These are phyloP conservation scores for Pseudocercospora crystallina DNA, from an alignment of 2,329 filamentous ascomycete genomes.

Conservation along the genomic window DNA sequence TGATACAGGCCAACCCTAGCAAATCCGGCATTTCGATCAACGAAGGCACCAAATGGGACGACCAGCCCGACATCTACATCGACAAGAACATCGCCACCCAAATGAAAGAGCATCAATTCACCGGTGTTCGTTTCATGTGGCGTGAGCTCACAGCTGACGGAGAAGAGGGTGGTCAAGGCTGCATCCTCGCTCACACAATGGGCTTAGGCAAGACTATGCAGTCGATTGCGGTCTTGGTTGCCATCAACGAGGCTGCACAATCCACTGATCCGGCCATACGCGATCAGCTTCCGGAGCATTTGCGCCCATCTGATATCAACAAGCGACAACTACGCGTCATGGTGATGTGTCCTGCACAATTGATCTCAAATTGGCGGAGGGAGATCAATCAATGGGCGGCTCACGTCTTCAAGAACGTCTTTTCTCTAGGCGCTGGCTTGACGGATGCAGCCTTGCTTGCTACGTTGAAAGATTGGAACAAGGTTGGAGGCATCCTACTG, in stretches of 20 bases:
- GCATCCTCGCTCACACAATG: slow-evolving; percentile 85
- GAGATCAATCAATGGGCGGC: slow-evolving; percentile 70
- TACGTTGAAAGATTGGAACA: slow-evolving; percentile 60
- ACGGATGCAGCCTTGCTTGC: slow-evolving; percentile 30
- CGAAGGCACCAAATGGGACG: slow-evolving; percentile 54
- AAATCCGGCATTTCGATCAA: slow-evolving; percentile 60
- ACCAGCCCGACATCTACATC: slow-evolving; percentile 63
- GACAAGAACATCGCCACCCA: slow-evolving; percentile 60
- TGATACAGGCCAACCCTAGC: slow-evolving; percentile 23
- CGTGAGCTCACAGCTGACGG: slow-evolving; percentile 66
- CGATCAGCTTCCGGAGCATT: slow-evolving; percentile 65
- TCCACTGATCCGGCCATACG: slow-evolving; percentile 59
- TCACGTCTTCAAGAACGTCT: slow-evolving; percentile 55
- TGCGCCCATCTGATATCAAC: slow-evolving; percentile 42
- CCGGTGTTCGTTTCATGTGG: slow-evolving; percentile 86
- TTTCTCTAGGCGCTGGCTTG: slow-evolving; percentile 51
- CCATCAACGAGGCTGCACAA: slow-evolving; percentile 64
- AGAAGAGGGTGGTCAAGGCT: slow-evolving; percentile 63
- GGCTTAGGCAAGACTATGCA: slow-evolving; percentile 93
- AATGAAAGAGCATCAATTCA: slow-evolving; percentile 79
- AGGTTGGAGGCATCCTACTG: slow-evolving; percentile 69
- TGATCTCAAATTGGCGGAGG: slow-evolving; percentile 81
- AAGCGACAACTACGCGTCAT: slow-evolving; percentile 61
- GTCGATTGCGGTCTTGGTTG: slow-evolving; percentile 74
- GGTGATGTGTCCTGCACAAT: slow-evolving; percentile 70